These are phyloP conservation scores for Trypanosoma cruzi DNA, from an alignment of 208 protist species.

Conservation along the genomic window DNA sequence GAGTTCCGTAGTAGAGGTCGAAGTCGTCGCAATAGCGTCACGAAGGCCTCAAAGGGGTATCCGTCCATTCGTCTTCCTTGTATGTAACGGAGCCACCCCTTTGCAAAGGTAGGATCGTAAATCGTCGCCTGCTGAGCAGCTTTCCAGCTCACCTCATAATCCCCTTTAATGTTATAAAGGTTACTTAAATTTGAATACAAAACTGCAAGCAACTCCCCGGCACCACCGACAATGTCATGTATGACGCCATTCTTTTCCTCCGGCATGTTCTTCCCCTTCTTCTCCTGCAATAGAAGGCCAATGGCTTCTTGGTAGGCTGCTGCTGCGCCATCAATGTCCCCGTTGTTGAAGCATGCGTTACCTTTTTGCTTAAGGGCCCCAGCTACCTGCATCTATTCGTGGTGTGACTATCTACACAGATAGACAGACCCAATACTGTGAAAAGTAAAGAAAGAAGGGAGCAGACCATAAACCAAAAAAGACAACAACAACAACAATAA, in stretches of 20 bases:
- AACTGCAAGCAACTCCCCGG: conserved; percentile 32
- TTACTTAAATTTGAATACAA: conserved; percentile 81
- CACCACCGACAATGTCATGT: not conserved
- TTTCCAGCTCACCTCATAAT: conserved; percentile 44
- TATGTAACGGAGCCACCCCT: conserved; percentile 71
- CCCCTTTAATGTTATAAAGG: conserved; percentile 36
- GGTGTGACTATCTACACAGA: not conserved
- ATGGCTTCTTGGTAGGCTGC: conserved; percentile 44
- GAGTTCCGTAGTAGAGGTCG: conserved; percentile 54
- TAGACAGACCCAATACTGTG: too few relatives aligned
- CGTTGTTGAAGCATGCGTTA: conserved; percentile 49
- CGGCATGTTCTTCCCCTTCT: not conserved
- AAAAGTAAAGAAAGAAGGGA: not conserved
- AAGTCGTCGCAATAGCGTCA: conserved; percentile 53
- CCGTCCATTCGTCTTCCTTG: conserved; percentile 53
- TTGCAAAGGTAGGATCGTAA: conserved; percentile 50
- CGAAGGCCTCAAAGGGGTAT: conserved; percentile 81
- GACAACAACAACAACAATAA: not conserved
- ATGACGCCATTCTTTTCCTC: not conserved
- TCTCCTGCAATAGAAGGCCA: not conserved
- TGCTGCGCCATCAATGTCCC: conserved; percentile 40
- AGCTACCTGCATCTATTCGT: conserved; percentile 24
- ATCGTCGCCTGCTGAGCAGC: conserved; percentile 38
- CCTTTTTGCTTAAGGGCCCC: conserved; percentile 56
- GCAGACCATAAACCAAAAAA: not conserved